phyloP scores from a whole-genome alignment of 2,329 filamentous ascomycete genomes.

The Pseudocercospora eumusae region DNA sequence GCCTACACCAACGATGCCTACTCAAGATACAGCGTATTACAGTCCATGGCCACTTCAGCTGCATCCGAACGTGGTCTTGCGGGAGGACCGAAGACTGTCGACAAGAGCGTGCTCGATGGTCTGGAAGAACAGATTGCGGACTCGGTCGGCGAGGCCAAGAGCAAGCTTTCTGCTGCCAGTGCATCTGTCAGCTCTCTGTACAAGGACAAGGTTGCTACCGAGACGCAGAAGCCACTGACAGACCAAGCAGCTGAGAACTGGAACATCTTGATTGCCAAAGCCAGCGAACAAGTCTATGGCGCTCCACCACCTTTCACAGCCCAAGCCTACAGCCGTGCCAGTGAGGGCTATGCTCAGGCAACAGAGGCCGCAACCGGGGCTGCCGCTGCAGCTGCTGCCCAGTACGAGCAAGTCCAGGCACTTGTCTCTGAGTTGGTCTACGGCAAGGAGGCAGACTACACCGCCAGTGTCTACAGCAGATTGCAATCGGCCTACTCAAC shows the following conservation, averaged over 20 bases:
- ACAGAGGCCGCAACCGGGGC: conserved; percentile 65
- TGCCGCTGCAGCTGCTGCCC: conserved; percentile 59
- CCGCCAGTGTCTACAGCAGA: conserved; percentile 73
- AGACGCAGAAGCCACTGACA: conserved; percentile 54
- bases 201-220: conserved; percentile 52
- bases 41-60: conserved; percentile 25
- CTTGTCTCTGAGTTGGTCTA: conserved; percentile 74
- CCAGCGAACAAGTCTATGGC: conserved; percentile 71
- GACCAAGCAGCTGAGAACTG: conserved; percentile 63
- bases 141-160: conserved; percentile 36
- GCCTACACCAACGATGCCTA: conserved; percentile 39
- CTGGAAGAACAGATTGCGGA: conserved; percentile 37
- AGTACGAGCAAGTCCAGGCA: conserved; percentile 69
- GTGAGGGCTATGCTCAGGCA: conserved; percentile 62
- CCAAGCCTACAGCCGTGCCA: conserved; percentile 54
- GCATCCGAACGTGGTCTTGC: conserved; percentile 11
- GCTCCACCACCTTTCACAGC: conserved; percentile 57
- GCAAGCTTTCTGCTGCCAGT: conserved; percentile 52
- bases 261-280: conserved; percentile 63
- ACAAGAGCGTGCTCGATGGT: conserved; percentile 34
- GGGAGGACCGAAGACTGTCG: conserved; percentile 29
- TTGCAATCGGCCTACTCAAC: conserved; percentile 72
- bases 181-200: conserved; percentile 49
- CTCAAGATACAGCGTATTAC: conserved; percentile 31
- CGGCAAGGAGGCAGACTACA: conserved; percentile 78